Evolutionary conservation across 306 rosid species (phyloP), one percentile per base, ranked within the genome.

Genomic region (Cicer bijugum): DNA sequence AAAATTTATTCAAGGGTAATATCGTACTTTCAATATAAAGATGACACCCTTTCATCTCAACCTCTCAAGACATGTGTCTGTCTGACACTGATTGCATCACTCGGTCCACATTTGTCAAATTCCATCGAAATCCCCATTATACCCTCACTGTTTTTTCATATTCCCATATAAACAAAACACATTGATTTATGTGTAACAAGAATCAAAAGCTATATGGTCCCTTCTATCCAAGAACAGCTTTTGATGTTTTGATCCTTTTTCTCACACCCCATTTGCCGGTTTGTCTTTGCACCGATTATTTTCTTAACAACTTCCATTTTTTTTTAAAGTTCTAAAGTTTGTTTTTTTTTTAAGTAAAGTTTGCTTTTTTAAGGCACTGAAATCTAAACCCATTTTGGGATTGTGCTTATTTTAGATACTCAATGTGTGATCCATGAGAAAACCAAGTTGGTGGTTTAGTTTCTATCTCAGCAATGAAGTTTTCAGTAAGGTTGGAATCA

Each of bases 401-500:
- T 12, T 62, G 47, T 57, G 43, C 9, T 42, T 70, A 48, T 74
- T 59, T 72, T 59, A 53, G 42, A 19, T 38, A 37, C 42, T 74
- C 50, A 11, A 11, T 67, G n/a, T 52, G 77, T 80, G 80, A 83
- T 83, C 77, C 57, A 50, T 58, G 82, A 62, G 75, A 69, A 69
- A 66, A 80, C 65, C 59, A 76, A 35, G 67, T 70, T 76, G 53
- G 12, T 72, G 39, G 47, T 71, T 76, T 51, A 75, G 69, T 62
- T 0, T 48, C 33, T 72, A 66, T 53, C 12, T 52, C 6, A 55
- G 6, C 74, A 53, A 91, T 93, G 98, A 89, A 84, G 79, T 78
- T 96, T 64, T 91, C 90, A 35, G 76, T 84, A 74, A 82, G 72
- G 82, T 81, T 93, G 59, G 97, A 93, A 83, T 93, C 89, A 51